Conservation (phyloP, 2,329 filamentous ascomycete species). For the Talaromyces atroroseus region DNA sequence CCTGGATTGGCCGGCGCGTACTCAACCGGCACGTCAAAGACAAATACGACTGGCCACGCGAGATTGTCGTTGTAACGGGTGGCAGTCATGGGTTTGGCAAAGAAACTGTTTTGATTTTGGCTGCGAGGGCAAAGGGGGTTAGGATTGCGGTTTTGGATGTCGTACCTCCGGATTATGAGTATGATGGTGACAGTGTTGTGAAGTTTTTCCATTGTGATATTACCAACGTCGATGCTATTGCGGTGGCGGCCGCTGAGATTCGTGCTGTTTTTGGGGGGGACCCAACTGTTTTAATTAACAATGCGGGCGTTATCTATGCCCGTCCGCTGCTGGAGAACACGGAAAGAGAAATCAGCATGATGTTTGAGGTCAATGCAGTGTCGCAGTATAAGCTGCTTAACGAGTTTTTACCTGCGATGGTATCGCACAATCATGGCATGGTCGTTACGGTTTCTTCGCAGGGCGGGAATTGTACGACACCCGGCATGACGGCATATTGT, state of each 20-base stretch:
- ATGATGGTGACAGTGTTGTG: conserved; percentile 18
- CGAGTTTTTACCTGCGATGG: conserved; percentile 46
- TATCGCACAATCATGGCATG: conserved; percentile 46
- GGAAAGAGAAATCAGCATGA: conserved; percentile 35
- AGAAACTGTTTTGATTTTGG: conserved; percentile 60
- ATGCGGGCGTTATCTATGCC: conserved; percentile 40
- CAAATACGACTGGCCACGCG: conserved; percentile 52
- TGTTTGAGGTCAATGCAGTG: conserved; percentile 46
- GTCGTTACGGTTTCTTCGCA: conserved; percentile 50
- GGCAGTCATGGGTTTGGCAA: conserved; percentile 70
- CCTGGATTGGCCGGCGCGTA: conserved; percentile 48
- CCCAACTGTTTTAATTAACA: conserved; percentile 41
- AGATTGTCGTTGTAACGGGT: conserved; percentile 69
- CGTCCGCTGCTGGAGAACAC: conserved; percentile 40
- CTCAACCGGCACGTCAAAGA: conserved; percentile 41
- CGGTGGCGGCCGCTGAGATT: conserved; percentile 26
- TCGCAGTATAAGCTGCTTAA: conserved; percentile 43
- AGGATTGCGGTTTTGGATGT: conserved; percentile 69
- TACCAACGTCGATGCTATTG: conserved; percentile 18
- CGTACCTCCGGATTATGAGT: conserved; percentile 47
- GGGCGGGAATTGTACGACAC: conserved; percentile 41
- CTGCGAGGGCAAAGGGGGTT: conserved; percentile 49
- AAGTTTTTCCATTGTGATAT: conserved; percentile 26
- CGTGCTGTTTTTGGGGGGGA: conserved; percentile 26
- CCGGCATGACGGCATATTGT: conserved; percentile 46